Conservation (phyloP, 1,284 basidiomycete genomes). For the Acaromyces ingoldii region DNA sequence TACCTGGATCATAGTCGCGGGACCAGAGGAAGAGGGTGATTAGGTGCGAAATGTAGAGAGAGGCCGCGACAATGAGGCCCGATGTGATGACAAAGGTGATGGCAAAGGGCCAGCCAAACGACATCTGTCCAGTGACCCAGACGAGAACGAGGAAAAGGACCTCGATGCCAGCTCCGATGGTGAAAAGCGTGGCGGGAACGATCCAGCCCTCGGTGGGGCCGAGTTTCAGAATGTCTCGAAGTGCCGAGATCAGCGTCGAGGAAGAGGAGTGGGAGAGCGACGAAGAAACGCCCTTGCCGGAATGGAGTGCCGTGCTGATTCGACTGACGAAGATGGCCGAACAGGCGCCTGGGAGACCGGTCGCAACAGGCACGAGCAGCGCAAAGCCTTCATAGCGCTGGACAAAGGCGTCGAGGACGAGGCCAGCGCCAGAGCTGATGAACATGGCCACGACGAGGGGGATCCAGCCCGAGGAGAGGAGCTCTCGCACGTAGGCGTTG, state of each 20-base stretch:
- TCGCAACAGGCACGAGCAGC: slow-evolving; percentile 79
- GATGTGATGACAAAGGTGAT: slow-evolving; percentile 17
- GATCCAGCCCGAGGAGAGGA: slow-evolving; percentile 79
- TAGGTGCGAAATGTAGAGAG: slow-evolving; percentile 64
- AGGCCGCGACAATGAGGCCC: slow-evolving; percentile 52
- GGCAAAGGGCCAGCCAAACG: slow-evolving; percentile 39
- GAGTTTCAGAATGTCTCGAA: slow-evolving; percentile 13
- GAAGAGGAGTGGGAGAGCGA: too few species aligned
- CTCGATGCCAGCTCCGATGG: slow-evolving; percentile 31
- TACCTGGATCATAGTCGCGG: slow-evolving; percentile 75
- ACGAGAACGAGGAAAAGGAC: slow-evolving; percentile 31
- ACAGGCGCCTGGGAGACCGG: slow-evolving; percentile 66
- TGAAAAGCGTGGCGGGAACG: slow-evolving; percentile 33
- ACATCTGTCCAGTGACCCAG: slow-evolving; percentile 24
- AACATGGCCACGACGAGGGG: slow-evolving; percentile 87
- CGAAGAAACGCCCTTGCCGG: slow-evolving; percentile 18
- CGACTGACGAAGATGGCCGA: slow-evolving; percentile 88
- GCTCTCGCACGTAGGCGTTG: slow-evolving; percentile 65
- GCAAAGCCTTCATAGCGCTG: slow-evolving; percentile 81
- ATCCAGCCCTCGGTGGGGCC: slow-evolving; percentile 41
- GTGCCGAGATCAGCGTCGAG: slow-evolving; percentile 6
- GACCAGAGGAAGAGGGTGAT: slow-evolving; percentile 79
- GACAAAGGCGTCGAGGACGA: slow-evolving; percentile 85
- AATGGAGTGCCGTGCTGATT: slow-evolving; percentile 77
- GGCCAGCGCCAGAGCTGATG: slow-evolving; percentile 82